Percentiles rank a stretch among this genome's conserved stretches.
Evolutionary conservation across 177 flowering plant genomes (phyloP).

Genomic region (Telopea speciosissima): DNA sequence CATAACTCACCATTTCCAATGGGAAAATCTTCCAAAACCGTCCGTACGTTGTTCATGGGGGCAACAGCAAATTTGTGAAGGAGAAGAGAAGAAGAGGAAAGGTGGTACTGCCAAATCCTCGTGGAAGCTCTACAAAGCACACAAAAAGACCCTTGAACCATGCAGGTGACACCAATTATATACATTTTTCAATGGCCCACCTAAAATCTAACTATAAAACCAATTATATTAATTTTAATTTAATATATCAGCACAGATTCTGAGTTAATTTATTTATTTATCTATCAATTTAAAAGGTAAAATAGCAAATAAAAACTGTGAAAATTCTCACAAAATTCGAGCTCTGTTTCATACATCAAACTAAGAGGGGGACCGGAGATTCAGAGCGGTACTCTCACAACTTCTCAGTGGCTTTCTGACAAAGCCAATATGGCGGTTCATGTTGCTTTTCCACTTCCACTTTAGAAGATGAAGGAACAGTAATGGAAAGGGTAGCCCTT

Average conservation of each 20-base stretch:
- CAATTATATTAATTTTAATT: no score
- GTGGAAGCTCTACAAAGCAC: constrained; percentile 36
- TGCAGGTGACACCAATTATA: background rate
- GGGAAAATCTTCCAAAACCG: background rate
- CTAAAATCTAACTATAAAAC: background rate
- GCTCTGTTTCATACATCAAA: background rate
- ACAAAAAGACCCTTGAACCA: constrained; percentile 23
- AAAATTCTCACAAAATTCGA: background rate
- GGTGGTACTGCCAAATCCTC: constrained; percentile 26
- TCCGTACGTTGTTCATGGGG: background rate
- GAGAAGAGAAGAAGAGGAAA: background rate
- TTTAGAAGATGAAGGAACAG: background rate
- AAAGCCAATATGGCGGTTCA: background rate
- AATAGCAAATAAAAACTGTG: no score
- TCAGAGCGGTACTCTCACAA: background rate
- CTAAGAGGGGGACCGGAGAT: background rate
- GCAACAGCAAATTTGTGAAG: background rate
- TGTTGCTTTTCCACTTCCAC: background rate
- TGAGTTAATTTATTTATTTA: background rate
- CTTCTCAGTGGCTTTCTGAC: background rate
- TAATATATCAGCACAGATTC: background rate
- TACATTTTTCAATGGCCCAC: background rate
- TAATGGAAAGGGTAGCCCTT: background rate
- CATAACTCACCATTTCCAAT: background rate
- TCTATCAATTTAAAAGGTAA: no score